Evolutionary conservation across 2,329 filamentous ascomycete species (phyloP).

Genomic region (Verruconis gallopava): DNA sequence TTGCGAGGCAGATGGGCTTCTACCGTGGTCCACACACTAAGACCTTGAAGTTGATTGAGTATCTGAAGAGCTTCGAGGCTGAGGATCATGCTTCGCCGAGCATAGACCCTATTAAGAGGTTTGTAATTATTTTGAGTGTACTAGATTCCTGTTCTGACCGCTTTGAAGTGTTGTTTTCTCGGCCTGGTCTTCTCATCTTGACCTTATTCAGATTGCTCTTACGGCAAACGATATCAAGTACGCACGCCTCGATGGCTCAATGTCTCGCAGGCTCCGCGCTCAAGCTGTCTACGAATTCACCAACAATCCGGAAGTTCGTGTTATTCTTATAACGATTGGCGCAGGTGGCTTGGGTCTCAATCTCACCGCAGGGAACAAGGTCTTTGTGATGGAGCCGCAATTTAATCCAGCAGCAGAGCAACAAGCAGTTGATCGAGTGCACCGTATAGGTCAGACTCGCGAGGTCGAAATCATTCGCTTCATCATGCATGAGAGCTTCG

Average conservation of each 20-base stretch:
- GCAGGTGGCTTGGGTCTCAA: conserved; percentile 89
- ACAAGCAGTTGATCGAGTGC: conserved; percentile 87
- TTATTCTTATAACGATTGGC: conserved; percentile 85
- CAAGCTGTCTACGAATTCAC: conserved; percentile 67
- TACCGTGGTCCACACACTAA: conserved; percentile 89
- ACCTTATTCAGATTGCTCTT: conserved; percentile 78
- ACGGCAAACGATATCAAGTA: conserved; percentile 52
- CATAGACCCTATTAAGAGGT: conserved; percentile 66
- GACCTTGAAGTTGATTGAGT: conserved; percentile 67
- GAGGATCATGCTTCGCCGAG: conserved; percentile 48
- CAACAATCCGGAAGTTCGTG: conserved; percentile 54
- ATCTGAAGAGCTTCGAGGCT: conserved; percentile 47
- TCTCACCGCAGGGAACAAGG: conserved; percentile 69
- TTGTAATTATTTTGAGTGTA: conserved; percentile 11
- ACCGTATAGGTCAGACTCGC: conserved; percentile 81
- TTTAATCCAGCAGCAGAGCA: conserved; percentile 94
- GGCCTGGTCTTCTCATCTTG: conserved; percentile 88
- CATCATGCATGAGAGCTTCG: conserved; percentile 82
- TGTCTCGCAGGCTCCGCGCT: conserved; percentile 62
- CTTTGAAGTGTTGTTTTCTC: conserved; percentile 73
- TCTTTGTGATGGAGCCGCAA: conserved; percentile 97
- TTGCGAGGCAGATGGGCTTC: conserved; percentile 46
- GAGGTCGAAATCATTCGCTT: conserved; percentile 77
- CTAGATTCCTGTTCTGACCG: no score
- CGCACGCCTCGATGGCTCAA: conserved; percentile 79